Base-by-base conservation (phyloP, 345 rosid species). In the Hibiscus trionum region DNA sequence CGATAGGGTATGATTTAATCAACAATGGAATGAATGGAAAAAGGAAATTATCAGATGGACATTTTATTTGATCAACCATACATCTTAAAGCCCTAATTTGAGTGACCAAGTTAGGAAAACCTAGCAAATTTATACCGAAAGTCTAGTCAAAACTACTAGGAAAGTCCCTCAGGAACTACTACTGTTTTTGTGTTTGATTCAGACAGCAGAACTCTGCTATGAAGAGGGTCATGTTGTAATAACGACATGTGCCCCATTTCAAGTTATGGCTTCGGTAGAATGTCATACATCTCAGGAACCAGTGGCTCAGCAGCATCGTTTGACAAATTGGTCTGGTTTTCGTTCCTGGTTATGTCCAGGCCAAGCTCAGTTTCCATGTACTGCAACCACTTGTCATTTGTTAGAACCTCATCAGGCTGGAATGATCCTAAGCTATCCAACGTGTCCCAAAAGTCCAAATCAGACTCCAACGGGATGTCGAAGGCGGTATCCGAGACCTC, bases 371-470 rank as follows among this genome's bases (percentile, higher is more conserved):
- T 82, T 77, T 90, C 97, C 62, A 93, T 72, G 74, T 81, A 80
- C 72, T 79, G 82, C 21, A 87, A 65, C 97, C 97, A 89, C 66
- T 79, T 79, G 71, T 55, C 61, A 50, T 56, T 33, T 3, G 56
- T 33, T 44, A 81, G 82, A 24, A 47, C 35, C 42, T 27, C 74
- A 50, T 59, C 67, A 3, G 76, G 57, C 60, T 80, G 77, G 39
- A 75, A 61, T 37, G 80, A 33, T 61, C 63, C 83, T 69, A 88
- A 77, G 78, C 68, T 71, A 65, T 89, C 96, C 5, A 91, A 68
- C 88, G 81, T 84, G 74, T 82, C 75, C 97, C 98, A 93, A 37
- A 91, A 87, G 49, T 93, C 93, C 8, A 62, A 55, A 79, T 87
- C 93, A 1, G 80, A 66, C 71, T 84, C 95, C 9, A 84, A 84